These are phyloP conservation scores for Lepidium campestre DNA, from an alignment of 441 rosid genomes.

Conservation along the genomic window DNA sequence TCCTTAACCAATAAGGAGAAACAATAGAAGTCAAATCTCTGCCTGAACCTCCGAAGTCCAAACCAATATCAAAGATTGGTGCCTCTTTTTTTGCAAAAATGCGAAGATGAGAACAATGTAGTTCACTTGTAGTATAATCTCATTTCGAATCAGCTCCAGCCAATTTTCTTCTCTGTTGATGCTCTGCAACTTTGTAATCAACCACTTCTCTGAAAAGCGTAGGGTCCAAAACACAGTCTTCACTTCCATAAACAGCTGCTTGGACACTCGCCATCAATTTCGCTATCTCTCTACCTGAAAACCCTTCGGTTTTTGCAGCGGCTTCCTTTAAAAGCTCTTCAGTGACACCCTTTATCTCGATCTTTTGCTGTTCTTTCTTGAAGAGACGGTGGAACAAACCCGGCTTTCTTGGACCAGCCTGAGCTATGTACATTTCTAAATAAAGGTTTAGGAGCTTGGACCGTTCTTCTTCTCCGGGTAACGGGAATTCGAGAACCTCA, in stretches of 20 bases:
- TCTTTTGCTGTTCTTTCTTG: slow-evolving; percentile 58
- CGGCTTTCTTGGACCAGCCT: slow-evolving; percentile 61
- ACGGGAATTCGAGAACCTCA: slow-evolving; percentile 83
- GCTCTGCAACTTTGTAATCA: slow-evolving; percentile 82
- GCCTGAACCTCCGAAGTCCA: background rate
- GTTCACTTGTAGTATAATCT: background rate
- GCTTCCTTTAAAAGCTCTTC: slow-evolving; percentile 74
- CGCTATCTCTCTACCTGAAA: slow-evolving; percentile 84
- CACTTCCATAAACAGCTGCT: slow-evolving; percentile 86
- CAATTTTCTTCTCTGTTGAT: slow-evolving; percentile 66
- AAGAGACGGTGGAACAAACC: slow-evolving; percentile 54
- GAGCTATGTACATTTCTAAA: slow-evolving; percentile 75
- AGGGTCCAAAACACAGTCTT: slow-evolving; percentile 63
- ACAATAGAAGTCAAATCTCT: slow-evolving; percentile 14
- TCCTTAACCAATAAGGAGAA: slow-evolving; percentile 4
- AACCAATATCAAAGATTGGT: background rate
- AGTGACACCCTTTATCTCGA: slow-evolving; percentile 61
- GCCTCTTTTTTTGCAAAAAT: background rate
- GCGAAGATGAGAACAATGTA: background rate
- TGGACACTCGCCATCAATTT: slow-evolving; percentile 83
- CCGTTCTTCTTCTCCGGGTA: slow-evolving; percentile 82
- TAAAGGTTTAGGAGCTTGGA: slow-evolving; percentile 79
- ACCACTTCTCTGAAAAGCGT: slow-evolving; percentile 73
- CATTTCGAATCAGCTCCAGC: slow-evolving; percentile 30
- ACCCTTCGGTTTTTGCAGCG: slow-evolving; percentile 73